Evolutionary conservation across 1,284 basidiomycete genomes (phyloP), one percentile per base, ranked within the genome.

Genomic region (Porogramme epimiltina): DNA sequence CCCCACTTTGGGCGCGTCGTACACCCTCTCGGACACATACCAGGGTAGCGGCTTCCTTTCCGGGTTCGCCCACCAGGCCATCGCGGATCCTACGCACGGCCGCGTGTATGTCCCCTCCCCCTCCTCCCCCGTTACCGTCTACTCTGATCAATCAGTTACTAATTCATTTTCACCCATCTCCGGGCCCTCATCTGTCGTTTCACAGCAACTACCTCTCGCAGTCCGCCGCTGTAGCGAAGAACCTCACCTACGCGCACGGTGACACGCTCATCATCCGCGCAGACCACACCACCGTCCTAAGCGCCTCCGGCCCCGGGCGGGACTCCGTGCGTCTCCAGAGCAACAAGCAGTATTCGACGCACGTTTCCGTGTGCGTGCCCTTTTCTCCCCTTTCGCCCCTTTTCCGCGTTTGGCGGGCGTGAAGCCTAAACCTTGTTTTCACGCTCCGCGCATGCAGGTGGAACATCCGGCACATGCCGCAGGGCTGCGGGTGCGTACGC

Each of bases 401-500:
- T 34, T 8, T 16, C 18, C 22, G 25, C 39, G n/a, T 4, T 4
- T 15, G 4, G n/a, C n/a, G n/a, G n/a, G n/a, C 34, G 45, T 20
- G 26, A 1, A 22, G 24, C 4, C 20, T 20, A n/a, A 3, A 6
- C 15, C 41, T 25, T 28, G 28, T 22, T 2, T 16, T 25, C 16
- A 8, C n/a, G n/a, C n/a, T n/a, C 5, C 40, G 18, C 20, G 20
- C 9, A 8, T 18, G 8, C 63, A 82, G 81, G 40, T 82, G 81
- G 61, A 77, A 81, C 59, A 68, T 82, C 46, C 70, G 74, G 20
- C 78, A 79, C 55, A 80, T 80, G 75, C 78, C 87, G 2, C 73
- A 84, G 63, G 87, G 85, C 20, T 87, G 85, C 60, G 82, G 79
- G 84, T 87, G 54, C 62, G 84, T 87, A 54, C 62, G 83, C 72